Evolutionary conservation across 2,329 filamentous ascomycete species (phyloP).

Genomic region (Purpureocillium takamizusanense): DNA sequence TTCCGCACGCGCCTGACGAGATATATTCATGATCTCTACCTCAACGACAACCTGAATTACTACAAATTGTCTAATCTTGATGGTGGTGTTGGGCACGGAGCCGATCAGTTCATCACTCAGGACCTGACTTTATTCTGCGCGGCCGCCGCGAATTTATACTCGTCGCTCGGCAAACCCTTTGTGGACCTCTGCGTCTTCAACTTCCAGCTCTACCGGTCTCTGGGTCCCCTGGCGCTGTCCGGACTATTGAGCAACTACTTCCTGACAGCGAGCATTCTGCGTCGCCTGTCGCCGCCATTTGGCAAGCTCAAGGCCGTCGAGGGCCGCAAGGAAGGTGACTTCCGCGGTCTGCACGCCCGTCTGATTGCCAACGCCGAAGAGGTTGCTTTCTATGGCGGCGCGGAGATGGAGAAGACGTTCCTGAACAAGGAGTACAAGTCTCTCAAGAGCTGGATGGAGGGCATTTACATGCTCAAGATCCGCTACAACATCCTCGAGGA

Average conservation of each 20-base stretch:
- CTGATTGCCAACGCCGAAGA: slow-evolving; percentile 96
- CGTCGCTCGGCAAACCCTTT: slow-evolving; percentile 91
- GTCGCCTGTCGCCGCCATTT: slow-evolving; percentile 86
- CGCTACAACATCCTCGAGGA: slow-evolving; percentile 98
- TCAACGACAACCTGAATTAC: slow-evolving; percentile 91
- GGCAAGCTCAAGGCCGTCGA: slow-evolving; percentile 95
- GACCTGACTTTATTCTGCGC: slow-evolving; percentile 94
- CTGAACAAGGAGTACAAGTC: slow-evolving; percentile 88
- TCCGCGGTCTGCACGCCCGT: slow-evolving; percentile 80
- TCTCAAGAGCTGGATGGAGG: slow-evolving; percentile 93
- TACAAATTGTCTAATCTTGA: slow-evolving; percentile 93
- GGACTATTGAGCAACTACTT: slow-evolving; percentile 91
- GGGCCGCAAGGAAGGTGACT: slow-evolving; percentile 90
- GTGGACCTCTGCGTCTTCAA: slow-evolving; percentile 98
- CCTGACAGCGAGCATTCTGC: slow-evolving; percentile 80
- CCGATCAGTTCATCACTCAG: slow-evolving; percentile 96
- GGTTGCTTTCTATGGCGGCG: slow-evolving; percentile 93
- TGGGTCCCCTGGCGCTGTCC: slow-evolving; percentile 79
- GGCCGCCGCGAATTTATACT: slow-evolving; percentile 85
- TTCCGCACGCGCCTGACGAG: slow-evolving; percentile 90
- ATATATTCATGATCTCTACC: slow-evolving; percentile 94
- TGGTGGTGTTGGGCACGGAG: slow-evolving; percentile 81
- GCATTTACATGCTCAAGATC: slow-evolving; percentile 95
- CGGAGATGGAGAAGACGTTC: slow-evolving; percentile 89
- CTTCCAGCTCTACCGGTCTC: slow-evolving; percentile 86